phyloP scores from a whole-genome alignment of 2,329 filamentous ascomycete species.

The Hypoxylon sp. region DNA sequence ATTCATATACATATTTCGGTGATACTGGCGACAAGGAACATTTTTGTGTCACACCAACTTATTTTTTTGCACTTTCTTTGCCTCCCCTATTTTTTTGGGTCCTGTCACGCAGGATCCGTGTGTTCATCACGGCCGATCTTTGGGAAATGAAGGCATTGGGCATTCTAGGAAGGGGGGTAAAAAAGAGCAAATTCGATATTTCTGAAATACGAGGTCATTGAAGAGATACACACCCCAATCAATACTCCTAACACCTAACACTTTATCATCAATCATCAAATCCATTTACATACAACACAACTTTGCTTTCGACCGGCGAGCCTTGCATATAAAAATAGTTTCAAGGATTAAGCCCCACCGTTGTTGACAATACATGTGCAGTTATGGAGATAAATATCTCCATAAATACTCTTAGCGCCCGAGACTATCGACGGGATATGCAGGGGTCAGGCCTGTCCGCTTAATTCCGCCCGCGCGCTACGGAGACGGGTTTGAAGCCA shows the following conservation, averaged over 20 bases:
- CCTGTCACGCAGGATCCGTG: constrained; percentile 12
- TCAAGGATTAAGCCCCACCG: constrained; percentile 15
- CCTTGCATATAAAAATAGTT: constrained; percentile 10
- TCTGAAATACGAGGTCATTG: constrained; percentile 16
- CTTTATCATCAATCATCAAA: not conserved
- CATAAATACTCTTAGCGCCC: constrained; percentile 28
- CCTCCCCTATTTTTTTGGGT: constrained; percentile 5
- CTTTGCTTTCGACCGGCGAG: constrained; percentile 8
- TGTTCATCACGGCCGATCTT: constrained; percentile 16
- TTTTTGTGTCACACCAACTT: constrained; percentile 17
- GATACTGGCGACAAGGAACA: constrained; percentile 28
- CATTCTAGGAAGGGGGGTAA: not conserved
- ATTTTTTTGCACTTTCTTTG: constrained; percentile 11
- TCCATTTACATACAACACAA: constrained; percentile 3
- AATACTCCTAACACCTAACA: not conserved
- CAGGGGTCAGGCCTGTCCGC: constrained; percentile 34
- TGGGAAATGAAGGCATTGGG: constrained; percentile 3
- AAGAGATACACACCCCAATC: not conserved
- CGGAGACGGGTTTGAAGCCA: constrained; percentile 25
- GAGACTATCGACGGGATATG: constrained; percentile 38
- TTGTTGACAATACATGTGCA: constrained; percentile 8
- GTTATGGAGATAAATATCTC: constrained; percentile 4
- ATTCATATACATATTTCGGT: constrained; percentile 9
- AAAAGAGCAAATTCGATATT: constrained; percentile 6
- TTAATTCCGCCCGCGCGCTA: constrained; percentile 34